phyloP scores from a whole-genome alignment of 768 basidiomycete genomes.

The Lentinula sp. region DNA sequence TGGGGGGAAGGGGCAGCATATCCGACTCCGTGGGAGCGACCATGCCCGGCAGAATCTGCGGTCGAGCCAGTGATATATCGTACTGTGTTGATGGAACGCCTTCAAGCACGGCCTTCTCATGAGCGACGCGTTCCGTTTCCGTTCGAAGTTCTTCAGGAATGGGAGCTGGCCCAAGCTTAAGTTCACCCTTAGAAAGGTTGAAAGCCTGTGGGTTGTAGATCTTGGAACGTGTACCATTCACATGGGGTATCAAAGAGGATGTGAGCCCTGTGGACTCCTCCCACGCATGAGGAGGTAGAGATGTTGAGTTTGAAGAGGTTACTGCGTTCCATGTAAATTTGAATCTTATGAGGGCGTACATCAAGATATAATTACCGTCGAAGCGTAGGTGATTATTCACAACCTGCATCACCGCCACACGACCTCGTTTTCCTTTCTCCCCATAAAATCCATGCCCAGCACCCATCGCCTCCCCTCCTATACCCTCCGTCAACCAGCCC shows the following conservation, averaged over 20 bases:
- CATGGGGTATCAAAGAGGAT: conserved; percentile 68
- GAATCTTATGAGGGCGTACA: conserved; percentile 1
- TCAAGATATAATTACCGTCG: conserved; percentile 53
- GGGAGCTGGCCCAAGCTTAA: conserved; percentile 84
- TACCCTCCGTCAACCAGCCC: conserved; percentile 94
- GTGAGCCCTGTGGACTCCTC: conserved; percentile 84
- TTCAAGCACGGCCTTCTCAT: conserved; percentile 78
- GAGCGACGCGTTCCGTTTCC: conserved; percentile 74
- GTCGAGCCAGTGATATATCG: conserved; percentile 52
- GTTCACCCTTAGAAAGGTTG: conserved; percentile 66
- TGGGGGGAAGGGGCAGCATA: conserved; percentile 72
- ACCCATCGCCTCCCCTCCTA: conserved; percentile 81
- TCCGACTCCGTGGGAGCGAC: conserved; percentile 64
- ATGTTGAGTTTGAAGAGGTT: conserved; percentile 61
- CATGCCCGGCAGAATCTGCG: conserved; percentile 46
- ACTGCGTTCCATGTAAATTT: conserved; percentile 38
- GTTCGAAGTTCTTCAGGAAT: conserved; percentile 72
- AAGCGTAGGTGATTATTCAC: conserved; percentile 92
- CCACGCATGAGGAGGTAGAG: conserved; percentile 62
- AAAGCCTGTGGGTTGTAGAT: conserved; percentile 64
- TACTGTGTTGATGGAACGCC: conserved; percentile 62
- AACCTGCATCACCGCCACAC: conserved; percentile 88
- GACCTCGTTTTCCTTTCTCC: conserved; percentile 75
- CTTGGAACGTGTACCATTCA: conserved; percentile 40
- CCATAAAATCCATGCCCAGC: conserved; percentile 74